A percentile compares a stretch with the other conserved stretches of the same genome.
Evolutionary conservation across 768 basidiomycete species (phyloP).

Genomic region (Mycena chlorophos): DNA sequence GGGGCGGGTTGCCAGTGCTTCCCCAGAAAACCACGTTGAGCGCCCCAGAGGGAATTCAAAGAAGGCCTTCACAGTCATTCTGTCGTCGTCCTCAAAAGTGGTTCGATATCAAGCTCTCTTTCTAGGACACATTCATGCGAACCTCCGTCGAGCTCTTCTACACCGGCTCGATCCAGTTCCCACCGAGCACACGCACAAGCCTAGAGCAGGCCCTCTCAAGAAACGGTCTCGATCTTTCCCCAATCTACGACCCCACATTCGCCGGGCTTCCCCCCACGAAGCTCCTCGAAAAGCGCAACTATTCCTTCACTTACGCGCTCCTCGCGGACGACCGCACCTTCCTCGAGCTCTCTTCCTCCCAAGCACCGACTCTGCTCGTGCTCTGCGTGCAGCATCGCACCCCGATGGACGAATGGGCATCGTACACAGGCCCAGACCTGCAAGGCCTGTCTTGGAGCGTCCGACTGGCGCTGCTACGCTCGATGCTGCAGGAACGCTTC

Average conservation of each 20-base stretch:
- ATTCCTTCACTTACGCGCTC: conserved; percentile 10
- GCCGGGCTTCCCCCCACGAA: conserved; percentile 13
- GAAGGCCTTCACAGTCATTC: too few relatives aligned
- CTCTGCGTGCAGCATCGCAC: not conserved
- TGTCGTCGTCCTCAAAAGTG: too few relatives aligned
- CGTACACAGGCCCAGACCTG: conserved; percentile 15
- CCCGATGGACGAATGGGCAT: conserved; percentile 12
- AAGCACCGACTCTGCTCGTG: conserved; percentile 9
- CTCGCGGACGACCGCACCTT: conserved; percentile 18
- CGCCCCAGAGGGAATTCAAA: too few relatives aligned
- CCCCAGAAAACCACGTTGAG: too few relatives aligned
- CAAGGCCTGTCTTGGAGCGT: conserved; percentile 1
- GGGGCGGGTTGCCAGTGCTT: too few relatives aligned
- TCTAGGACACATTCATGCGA: not conserved
- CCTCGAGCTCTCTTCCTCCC: conserved; percentile 4
- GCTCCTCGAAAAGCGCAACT: conserved; percentile 9
- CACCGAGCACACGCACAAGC: conserved; percentile 3
- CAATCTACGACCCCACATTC: conserved; percentile 9
- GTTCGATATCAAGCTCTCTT: too few relatives aligned
- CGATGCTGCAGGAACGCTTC: conserved; percentile 11
- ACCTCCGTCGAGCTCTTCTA: conserved; percentile 15
- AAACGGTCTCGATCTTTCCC: conserved; percentile 1
- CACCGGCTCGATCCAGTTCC: conserved; percentile 8
- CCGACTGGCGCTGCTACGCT: conserved; percentile 10
- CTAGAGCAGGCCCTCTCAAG: conserved; percentile 9